phyloP scores from a whole-genome alignment of 305 asterid species.

The Salvia sclarea region DNA sequence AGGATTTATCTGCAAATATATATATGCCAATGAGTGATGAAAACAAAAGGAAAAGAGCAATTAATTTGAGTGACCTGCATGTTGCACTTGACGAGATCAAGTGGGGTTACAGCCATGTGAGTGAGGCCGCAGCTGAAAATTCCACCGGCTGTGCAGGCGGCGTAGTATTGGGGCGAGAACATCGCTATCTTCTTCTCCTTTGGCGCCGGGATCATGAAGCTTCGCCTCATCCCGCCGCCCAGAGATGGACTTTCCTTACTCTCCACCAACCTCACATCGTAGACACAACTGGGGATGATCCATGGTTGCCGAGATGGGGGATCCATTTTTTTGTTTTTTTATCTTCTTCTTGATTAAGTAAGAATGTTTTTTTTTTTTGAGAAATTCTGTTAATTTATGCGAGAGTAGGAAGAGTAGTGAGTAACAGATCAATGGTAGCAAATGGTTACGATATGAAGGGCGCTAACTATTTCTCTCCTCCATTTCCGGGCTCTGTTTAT shows the following conservation, averaged over 20 bases:
- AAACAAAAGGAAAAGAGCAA: not conserved
- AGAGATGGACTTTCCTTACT: not conserved
- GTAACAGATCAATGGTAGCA: slow-evolving; percentile 25
- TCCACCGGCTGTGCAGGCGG: slow-evolving; percentile 74
- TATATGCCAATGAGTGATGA: too few relatives aligned
- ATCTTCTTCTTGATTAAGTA: not conserved
- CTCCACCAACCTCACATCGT: slow-evolving; percentile 35
- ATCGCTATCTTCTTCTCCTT: slow-evolving; percentile 56
- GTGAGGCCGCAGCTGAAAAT: slow-evolving; percentile 74
- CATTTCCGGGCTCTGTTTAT: slow-evolving; percentile 28
- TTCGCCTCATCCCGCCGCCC: slow-evolving; percentile 19
- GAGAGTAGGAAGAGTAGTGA: slow-evolving; percentile 14
- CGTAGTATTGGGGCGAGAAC: slow-evolving; percentile 72
- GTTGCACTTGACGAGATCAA: slow-evolving; percentile 87
- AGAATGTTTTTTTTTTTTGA: not conserved
- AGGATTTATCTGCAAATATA: slow-evolving; percentile 58
- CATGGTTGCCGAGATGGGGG: slow-evolving; percentile 37
- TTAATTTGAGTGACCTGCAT: slow-evolving; percentile 62
- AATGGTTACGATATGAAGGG: slow-evolving; percentile 29
- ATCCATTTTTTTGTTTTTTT: slow-evolving; percentile 29
- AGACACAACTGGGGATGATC: slow-evolving; percentile 62
- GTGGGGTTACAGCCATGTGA: slow-evolving; percentile 84
- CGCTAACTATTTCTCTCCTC: slow-evolving; percentile 24
- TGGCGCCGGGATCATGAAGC: slow-evolving; percentile 61
- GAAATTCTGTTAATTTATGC: not conserved